phyloP scores from a whole-genome alignment of 306 rosid genomes.

The Nissolia schottii region DNA sequence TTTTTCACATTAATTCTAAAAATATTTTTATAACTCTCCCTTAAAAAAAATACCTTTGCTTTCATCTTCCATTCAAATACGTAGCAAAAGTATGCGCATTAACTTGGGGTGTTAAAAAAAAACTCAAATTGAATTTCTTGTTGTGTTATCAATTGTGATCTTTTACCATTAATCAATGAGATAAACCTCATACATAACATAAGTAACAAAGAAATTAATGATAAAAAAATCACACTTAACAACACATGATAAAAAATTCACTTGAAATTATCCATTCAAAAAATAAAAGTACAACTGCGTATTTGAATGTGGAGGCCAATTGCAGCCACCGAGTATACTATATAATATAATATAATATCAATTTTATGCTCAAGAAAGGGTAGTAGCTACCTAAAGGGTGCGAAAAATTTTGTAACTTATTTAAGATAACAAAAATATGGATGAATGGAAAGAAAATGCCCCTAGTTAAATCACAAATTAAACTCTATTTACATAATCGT shows the following conservation, averaged over 20 bases:
- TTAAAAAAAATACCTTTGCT: not conserved
- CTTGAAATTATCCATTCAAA: not conserved
- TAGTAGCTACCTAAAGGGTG: not conserved
- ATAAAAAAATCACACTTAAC: not conserved
- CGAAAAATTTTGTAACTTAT: not conserved
- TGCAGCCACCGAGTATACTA: constrained; percentile 26
- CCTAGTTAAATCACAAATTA: constrained; percentile 48
- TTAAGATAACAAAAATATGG: constrained; percentile 36
- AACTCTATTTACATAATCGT: constrained; percentile 68
- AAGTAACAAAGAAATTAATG: no score
- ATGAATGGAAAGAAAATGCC: constrained; percentile 56
- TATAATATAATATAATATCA: constrained; percentile 4
- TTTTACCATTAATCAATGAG: no score
- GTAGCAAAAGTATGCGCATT: not conserved
- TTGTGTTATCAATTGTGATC: no score
- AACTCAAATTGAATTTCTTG: no score
- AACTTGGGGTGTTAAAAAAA: not conserved
- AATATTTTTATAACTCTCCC: no score
- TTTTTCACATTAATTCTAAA: no score
- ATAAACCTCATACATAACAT: no score
- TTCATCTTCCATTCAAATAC: no score
- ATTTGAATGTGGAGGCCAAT: constrained; percentile 26
- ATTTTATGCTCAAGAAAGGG: constrained; percentile 4
- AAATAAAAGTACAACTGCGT: no score
- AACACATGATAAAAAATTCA: no score